Percentiles rank a stretch among this genome's conserved stretches.
phyloP scores from a whole-genome alignment of 2,329 filamentous ascomycete genomes.

The Ceratocystis papillata region DNA sequence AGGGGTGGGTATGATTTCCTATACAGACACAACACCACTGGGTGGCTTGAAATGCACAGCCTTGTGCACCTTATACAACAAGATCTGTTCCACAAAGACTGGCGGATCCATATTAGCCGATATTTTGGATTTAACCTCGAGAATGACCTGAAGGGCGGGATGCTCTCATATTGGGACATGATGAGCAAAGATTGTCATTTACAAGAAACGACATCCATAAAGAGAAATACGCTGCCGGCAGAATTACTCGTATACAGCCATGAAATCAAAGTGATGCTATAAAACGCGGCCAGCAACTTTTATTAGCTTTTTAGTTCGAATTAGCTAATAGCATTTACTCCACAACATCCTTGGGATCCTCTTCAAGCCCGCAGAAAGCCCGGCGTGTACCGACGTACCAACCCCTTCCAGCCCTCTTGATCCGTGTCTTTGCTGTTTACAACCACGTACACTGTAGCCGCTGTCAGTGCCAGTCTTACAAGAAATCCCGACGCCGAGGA shows the following conservation, averaged over 20 bases:
- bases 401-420: neutral
- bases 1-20: neutral
- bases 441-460: constrained; percentile 15
- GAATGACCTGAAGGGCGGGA: too few species aligned
- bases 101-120: neutral
- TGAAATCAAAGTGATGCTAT: too few species aligned
- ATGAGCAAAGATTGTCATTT: too few species aligned
- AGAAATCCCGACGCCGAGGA: constrained; percentile 41
- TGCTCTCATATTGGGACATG: too few species aligned
- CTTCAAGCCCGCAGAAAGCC: neutral
- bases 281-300: too few species aligned
- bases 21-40: neutral
- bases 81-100: neutral
- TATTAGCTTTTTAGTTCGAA: too few species aligned
- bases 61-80: neutral
- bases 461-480: constrained; percentile 37
- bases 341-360: neutral
- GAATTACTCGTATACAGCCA: too few species aligned
- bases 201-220: too few species aligned
- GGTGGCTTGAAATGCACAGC: neutral
- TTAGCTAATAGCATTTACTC: neutral
- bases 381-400: neutral
- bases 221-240: too few species aligned
- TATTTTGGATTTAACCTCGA: neutral
- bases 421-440: neutral